phyloP scores from a whole-genome alignment of 805 yeast species.

The Candida coleopterorum region DNA sequence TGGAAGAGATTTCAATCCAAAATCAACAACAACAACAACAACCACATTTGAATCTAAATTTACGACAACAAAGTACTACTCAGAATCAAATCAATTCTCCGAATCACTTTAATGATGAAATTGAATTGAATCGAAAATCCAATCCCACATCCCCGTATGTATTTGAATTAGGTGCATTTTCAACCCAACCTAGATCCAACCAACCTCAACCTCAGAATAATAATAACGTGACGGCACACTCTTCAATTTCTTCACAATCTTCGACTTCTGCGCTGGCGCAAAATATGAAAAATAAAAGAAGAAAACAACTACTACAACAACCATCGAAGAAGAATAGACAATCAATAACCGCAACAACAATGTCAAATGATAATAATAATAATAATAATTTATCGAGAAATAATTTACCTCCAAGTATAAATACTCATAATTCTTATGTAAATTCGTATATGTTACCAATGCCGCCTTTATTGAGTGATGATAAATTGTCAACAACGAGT shows the following conservation, averaged over 20 bases:
- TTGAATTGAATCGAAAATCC: slow-evolving; percentile 3
- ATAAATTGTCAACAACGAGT: slow-evolving; percentile 1
- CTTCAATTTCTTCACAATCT: slow-evolving; percentile 3
- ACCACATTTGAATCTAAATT: neutral
- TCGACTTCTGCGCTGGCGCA: slow-evolving; percentile 5
- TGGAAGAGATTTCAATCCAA: slow-evolving; percentile 13
- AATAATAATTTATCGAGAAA: slow-evolving; percentile 10
- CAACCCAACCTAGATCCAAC: neutral
- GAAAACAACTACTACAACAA: slow-evolving; percentile 5
- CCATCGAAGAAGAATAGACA: neutral
- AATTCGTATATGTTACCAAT: slow-evolving; percentile 12
- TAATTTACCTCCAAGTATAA: slow-evolving; percentile 14
- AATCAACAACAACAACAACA: slow-evolving; percentile 6
- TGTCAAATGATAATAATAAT: slow-evolving; percentile 10
- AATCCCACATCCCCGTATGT: slow-evolving; percentile 1
- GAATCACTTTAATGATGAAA: neutral
- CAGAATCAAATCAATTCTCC: neutral
- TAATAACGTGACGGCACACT: neutral
- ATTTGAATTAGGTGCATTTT: slow-evolving; percentile 5
- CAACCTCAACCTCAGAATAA: neutral
- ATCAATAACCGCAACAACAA: slow-evolving; percentile 3
- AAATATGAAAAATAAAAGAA: slow-evolving; percentile 6
- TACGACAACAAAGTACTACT: neutral
- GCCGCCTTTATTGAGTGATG: slow-evolving; percentile 11
- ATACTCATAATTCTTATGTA: slow-evolving; percentile 8